These are phyloP conservation scores for Lipomyces orientalis DNA, from an alignment of 805 yeast genomes.

Conservation along the genomic window DNA sequence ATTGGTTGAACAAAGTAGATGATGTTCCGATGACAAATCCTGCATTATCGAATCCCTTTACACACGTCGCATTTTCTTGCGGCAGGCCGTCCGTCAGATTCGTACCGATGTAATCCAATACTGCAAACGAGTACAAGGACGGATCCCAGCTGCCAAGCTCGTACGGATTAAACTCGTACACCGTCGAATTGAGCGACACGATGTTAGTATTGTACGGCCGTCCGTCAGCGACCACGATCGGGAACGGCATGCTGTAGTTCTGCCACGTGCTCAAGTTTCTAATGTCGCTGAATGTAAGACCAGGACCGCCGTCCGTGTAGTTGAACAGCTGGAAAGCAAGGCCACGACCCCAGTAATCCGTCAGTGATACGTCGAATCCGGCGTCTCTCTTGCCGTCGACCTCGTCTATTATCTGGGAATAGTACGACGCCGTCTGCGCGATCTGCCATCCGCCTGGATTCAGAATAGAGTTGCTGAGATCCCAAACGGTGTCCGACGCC, in stretches of 20 bases:
- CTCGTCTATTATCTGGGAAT: slow-evolving; percentile 51
- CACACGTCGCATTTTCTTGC: slow-evolving; percentile 54
- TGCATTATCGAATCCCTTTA: slow-evolving; percentile 76
- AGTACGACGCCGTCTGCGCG: slow-evolving; percentile 54
- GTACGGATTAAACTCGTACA: slow-evolving; percentile 57
- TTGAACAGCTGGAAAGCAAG: slow-evolving; percentile 75
- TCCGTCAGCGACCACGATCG: slow-evolving; percentile 61
- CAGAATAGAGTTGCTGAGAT: slow-evolving; percentile 61
- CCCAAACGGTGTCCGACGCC: slow-evolving; percentile 61
- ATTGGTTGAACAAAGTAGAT: slow-evolving; percentile 76
- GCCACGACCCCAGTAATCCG: slow-evolving; percentile 83
- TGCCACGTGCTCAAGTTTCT: slow-evolving; percentile 65
- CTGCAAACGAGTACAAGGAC: slow-evolving; percentile 65
- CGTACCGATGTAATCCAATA: slow-evolving; percentile 73
- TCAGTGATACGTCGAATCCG: slow-evolving; percentile 69
- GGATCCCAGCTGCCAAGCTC: slow-evolving; percentile 92
- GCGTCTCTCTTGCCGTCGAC: slow-evolving; percentile 60
- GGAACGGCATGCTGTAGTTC: slow-evolving; percentile 72
- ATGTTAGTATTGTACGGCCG: slow-evolving; percentile 55
- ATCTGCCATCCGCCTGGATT: slow-evolving; percentile 64
- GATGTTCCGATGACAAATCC: slow-evolving; percentile 86
- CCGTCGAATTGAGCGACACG: slow-evolving; percentile 69
- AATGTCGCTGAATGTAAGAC: slow-evolving; percentile 62
- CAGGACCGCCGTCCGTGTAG: slow-evolving; percentile 65
- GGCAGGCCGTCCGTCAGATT: slow-evolving; percentile 65